Base-by-base conservation (phyloP, 805 yeast genomes). In the Saccharomycopsis babjevae region DNA sequence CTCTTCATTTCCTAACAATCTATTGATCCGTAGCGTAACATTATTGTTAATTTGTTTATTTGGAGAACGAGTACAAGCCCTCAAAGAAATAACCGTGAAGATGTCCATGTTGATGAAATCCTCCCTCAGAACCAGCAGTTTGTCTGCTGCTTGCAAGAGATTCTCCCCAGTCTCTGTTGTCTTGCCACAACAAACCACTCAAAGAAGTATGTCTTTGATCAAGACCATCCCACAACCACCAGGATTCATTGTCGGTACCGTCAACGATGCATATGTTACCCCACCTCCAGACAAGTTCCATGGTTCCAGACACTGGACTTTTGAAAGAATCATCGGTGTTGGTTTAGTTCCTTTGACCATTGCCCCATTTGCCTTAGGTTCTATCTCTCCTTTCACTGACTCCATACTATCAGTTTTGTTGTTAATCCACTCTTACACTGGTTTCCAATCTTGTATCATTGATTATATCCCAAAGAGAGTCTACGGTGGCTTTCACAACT, bases 301-400 rank as follows among this genome's bases (percentile, higher is more conserved):
- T 69, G 97, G 98, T 56, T 88, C 96, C 28, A 80, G 83, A 72
- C 98, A 92, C 77, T 93, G 99, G 99, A 77, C 88, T n/a, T 84
- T 85, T 68, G 99, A 93, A 78, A 83, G 89, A 67, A 68, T 82
- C 4, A 75, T 90, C 40, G 79, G 96, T 3, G 72, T 86, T 18
- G 83, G 85, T 11, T 76, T 92, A 71, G 79, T 90, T 28, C 99
- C 99, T 38, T 76, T 93, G 63, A 79, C 84, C 34, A 79, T 86
- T 46, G 75, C 85, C 25, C 97, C 98, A 25, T 81, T 91, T 66
- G 80, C 86, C 43, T 79, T 86, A 56, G 97, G 96, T 34, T 81
- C 86, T 16, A 73, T 83, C 65, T 77, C 85, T 5, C 86, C 96
- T 13, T 75, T 85, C 25, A 70, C 84, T 39, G 99, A 94, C 74